These are phyloP conservation scores for Colletotrichum theobromicola DNA, from an alignment of 2,329 filamentous ascomycete genomes.

Conservation along the genomic window DNA sequence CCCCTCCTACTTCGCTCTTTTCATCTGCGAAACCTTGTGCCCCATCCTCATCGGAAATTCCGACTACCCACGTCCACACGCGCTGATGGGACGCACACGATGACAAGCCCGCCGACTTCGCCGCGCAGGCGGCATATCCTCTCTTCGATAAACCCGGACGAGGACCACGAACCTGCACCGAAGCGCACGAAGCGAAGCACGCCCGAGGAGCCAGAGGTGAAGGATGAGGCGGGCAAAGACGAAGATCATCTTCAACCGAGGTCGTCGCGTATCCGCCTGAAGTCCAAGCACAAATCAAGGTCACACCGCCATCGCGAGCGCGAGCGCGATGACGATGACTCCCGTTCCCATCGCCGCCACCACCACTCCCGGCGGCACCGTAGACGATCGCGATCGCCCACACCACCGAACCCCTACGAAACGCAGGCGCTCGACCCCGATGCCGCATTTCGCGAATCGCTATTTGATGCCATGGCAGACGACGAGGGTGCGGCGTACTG, in stretches of 20 bases:
- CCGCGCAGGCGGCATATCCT: slow-evolving; percentile 53
- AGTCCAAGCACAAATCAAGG: slow-evolving; percentile 37
- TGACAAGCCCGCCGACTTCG: slow-evolving; percentile 37
- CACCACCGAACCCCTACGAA: slow-evolving; percentile 52
- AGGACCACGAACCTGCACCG: background rate
- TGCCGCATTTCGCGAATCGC: slow-evolving; percentile 85
- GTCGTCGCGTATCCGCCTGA: slow-evolving; percentile 46
- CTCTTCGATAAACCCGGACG: slow-evolving; percentile 50
- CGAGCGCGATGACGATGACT: slow-evolving; percentile 28
- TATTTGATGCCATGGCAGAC: slow-evolving; percentile 96
- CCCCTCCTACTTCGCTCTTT: background rate
- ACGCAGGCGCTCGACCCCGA: slow-evolving; percentile 65
- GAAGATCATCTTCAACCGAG: slow-evolving; percentile 15
- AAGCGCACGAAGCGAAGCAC: slow-evolving; percentile 14
- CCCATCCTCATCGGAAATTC: background rate
- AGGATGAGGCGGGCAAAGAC: background rate
- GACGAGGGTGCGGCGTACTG: slow-evolving; percentile 96
- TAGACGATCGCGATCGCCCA: slow-evolving; percentile 46
- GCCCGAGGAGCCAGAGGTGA: background rate
- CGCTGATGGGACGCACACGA: slow-evolving; percentile 30
- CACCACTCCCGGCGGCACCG: slow-evolving; percentile 29
- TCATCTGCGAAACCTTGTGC: background rate
- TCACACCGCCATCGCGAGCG: slow-evolving; percentile 27
- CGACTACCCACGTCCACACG: background rate
- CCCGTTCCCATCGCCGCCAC: slow-evolving; percentile 30